Conservation (phyloP, 352 stramenopile species). For the Phytopythium helicoides region DNA sequence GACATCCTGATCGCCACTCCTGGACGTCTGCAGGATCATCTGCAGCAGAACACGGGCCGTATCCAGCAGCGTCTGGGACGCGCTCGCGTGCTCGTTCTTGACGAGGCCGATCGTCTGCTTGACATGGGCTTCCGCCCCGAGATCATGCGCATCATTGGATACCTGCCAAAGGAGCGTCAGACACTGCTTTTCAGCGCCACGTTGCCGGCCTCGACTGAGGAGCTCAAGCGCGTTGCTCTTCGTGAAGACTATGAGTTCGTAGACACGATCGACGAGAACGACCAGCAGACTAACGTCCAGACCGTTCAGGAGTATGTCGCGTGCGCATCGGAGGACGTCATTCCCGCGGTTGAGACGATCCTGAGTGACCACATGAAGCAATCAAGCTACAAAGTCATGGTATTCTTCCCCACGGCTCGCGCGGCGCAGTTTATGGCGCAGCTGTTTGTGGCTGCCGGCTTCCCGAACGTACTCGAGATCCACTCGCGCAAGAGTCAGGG, state of each 20-base stretch:
- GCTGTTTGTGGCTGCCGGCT: constrained; percentile 80
- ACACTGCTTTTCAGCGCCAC: constrained; percentile 97
- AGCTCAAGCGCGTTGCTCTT: constrained; percentile 89
- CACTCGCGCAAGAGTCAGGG: constrained; percentile 95
- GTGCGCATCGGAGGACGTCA: constrained; percentile 61
- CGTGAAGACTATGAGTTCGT: constrained; percentile 88
- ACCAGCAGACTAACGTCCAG: constrained; percentile 88
- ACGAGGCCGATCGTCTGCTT: constrained; percentile 96
- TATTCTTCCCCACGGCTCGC: constrained; percentile 93
- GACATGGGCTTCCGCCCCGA: constrained; percentile 95
- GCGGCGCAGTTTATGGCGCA: constrained; percentile 88
- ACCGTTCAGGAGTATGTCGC: constrained; percentile 87
- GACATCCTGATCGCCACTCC: constrained; percentile 97
- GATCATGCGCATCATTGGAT: constrained; percentile 89
- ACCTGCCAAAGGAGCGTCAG: constrained; percentile 71
- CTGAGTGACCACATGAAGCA: constrained; percentile 76
- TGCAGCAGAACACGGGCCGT: constrained; percentile 90
- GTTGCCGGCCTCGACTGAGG: constrained; percentile 80
- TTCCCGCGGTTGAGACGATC: constrained; percentile 63
- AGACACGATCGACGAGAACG: constrained; percentile 91
- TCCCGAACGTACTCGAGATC: constrained; percentile 90
- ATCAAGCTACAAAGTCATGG: constrained; percentile 92
- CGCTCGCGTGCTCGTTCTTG: constrained; percentile 76
- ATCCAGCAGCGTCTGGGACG: constrained; percentile 63
- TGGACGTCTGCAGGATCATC: constrained; percentile 94